Evolutionary conservation across 192 early-diverging fungal genomes (phyloP), one percentile per base, ranked within the genome.

Genomic region (Coemansia sp.): DNA sequence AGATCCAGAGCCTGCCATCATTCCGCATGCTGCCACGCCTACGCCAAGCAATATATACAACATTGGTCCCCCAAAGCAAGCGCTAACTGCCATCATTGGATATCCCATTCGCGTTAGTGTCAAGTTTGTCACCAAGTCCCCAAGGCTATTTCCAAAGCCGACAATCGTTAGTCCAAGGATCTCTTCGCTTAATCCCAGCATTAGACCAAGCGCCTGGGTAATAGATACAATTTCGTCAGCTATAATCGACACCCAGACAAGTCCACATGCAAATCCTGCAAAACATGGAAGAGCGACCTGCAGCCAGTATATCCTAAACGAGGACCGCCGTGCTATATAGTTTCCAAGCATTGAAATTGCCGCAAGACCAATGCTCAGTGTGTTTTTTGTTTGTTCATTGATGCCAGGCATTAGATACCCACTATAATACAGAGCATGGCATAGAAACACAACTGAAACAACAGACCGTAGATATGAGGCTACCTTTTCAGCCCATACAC

Each of bases 51-150:
- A 74, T 43, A 96, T 85, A 62, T 93, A 96, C 37, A 98, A 74
- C 87, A 98, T 90, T 16, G 97, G 97, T 13, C 91, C 87, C 32
- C 95, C 95, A 80, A 93, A 97, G 61, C 95, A 97, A 0, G 97
- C 97, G 22, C 91, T 91, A 47, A 98, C 87, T 1, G 95, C 97
- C 95, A 98, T 98, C 62, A 90, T 85, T 18, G 95, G 94, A 68
- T 86, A 95, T 3, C 95, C 95, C 90, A 93, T 91, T 63, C 84
- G 86, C 4, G 97, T 94, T 61, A 98, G 92, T 21, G 91, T 92
- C 19, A 95, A 80, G 71, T 98, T 96, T 11, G 97, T 95, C 22
- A 97, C 90, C 62, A 98, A 85, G 66, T 98, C 96, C 58, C 92
- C 92, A 22, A 94, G 74, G 64, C 90, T 91, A 71, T 93, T 91